These are phyloP conservation scores for Akanthomyces muscarius DNA, from an alignment of 2,329 filamentous ascomycete genomes.

Conservation along the genomic window DNA sequence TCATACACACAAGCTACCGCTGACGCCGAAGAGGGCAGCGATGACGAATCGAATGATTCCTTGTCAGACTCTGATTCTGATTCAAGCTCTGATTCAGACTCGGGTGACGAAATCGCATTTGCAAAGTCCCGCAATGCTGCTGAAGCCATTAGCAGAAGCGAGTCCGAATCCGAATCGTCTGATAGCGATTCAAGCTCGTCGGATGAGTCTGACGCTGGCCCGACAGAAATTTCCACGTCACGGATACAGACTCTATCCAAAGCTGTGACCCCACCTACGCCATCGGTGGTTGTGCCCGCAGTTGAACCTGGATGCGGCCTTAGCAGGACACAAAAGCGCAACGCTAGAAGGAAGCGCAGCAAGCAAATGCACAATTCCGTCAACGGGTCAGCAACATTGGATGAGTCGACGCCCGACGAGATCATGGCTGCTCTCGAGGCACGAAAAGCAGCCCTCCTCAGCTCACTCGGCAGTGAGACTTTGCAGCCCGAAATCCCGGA, in stretches of 20 bases:
- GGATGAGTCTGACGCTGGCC: slow-evolving; percentile 1
- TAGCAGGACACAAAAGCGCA: slow-evolving; percentile 47
- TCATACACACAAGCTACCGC: neutral
- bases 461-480: slow-evolving; percentile 15
- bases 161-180: slow-evolving; percentile 32
- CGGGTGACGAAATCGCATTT: slow-evolving; percentile 15
- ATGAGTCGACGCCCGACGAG: slow-evolving; percentile 15
- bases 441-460: slow-evolving; percentile 14
- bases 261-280: neutral
- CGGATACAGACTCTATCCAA: slow-evolving; percentile 8
- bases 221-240: slow-evolving; percentile 6
- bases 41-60: neutral
- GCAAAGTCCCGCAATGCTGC: slow-evolving; percentile 11
- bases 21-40: neutral
- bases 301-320: slow-evolving; percentile 36
- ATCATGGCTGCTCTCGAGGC: slow-evolving; percentile 5
- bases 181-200: slow-evolving; percentile 23
- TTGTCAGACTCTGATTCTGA: slow-evolving; percentile 22
- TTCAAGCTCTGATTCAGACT: slow-evolving; percentile 29
- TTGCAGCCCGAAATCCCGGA: neutral
- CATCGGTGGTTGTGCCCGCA: slow-evolving; percentile 11
- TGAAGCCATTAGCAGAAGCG: slow-evolving; percentile 5
- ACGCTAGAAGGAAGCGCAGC: slow-evolving; percentile 43
- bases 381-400: slow-evolving; percentile 21
- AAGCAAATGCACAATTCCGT: slow-evolving; percentile 24